Evolutionary conservation across 202 grass and related monocot genomes (phyloP), one percentile per base, ranked within the genome.

Genomic region (Zizania palustris): DNA sequence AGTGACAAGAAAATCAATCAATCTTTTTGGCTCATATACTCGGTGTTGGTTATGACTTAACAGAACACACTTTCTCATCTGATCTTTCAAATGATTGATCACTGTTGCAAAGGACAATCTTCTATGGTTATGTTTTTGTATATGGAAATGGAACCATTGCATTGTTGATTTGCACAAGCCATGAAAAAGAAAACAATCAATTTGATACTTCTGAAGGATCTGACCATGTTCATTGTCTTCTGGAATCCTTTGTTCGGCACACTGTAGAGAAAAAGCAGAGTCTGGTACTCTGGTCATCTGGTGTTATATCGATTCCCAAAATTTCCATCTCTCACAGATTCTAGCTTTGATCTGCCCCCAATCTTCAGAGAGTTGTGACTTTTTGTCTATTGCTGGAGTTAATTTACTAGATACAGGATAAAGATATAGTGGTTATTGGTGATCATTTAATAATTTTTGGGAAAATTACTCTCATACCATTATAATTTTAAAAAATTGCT

Each of bases 151-250:
- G 55, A 56, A 39, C 64, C 60, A 35, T 55, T 68, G 18, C 55
- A 69, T 79, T 63, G 14, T 11, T 28, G 39, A 74, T 63, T 56
- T 77, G 45, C 11, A 63, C 10, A 71, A 77, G 44, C 59, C n/a
- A 10, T 77, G 15, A 39, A 21, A 42, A 36, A 9, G 16, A 48
- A 60, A 69, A 38, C 19, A 83, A 76, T 53, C 10, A 15, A 48
- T 35, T 35, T 43, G 38, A 60, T 83, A 63, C 45, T 83, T 79
- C 22, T 78, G 15, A 54, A 74, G 60, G 48, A 68, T 45, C 71
- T 46, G 43, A 7, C 28, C 56, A 53, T 71, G 73, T 72, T 18
- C 40, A 55, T 4, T 70, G 11, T 60, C 64, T 38, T 71, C 44
- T 55, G 53, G 45, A 87, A 45, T 45, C 43, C 21, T 61, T 55